Conservation (phyloP, 345 rosid genomes). For the Psidium friedrichsthalianum region DNA sequence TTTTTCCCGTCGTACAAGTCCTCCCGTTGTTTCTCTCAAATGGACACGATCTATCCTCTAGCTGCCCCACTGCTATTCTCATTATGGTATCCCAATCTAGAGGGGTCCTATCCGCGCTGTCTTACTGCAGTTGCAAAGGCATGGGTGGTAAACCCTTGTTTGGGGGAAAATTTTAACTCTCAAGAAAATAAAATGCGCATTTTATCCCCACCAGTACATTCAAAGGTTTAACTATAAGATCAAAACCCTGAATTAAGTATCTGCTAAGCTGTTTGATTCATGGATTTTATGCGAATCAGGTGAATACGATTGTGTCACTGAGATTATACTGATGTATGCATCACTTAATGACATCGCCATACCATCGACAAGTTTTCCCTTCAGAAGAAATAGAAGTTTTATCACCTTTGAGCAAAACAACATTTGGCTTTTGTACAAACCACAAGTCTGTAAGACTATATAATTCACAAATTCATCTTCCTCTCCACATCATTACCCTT, state of each 20-base stretch:
- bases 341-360: not conserved
- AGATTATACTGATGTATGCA: not conserved
- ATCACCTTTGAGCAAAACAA: not conserved
- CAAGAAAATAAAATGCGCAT: not conserved
- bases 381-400: not conserved
- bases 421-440: not conserved
- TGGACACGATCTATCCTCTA: slow-evolving; percentile 74
- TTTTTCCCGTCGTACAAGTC: slow-evolving; percentile 84
- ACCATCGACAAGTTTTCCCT: not conserved
- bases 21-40: slow-evolving; percentile 55
- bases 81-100: slow-evolving; percentile 81
- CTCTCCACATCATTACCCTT: not conserved
- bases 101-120: slow-evolving; percentile 50
- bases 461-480: not conserved
- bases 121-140: slow-evolving; percentile 20
- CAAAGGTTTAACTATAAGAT: not conserved
- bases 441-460: not conserved
- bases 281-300: not conserved
- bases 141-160: not conserved
- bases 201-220: not conserved
- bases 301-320: not conserved
- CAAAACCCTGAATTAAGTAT: not conserved
- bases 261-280: not conserved
- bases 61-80: slow-evolving; percentile 83
- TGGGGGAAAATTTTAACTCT: not conserved